phyloP scores from a whole-genome alignment of 73 alveolate genomes.

The Paramecium primaurelia region DNA sequence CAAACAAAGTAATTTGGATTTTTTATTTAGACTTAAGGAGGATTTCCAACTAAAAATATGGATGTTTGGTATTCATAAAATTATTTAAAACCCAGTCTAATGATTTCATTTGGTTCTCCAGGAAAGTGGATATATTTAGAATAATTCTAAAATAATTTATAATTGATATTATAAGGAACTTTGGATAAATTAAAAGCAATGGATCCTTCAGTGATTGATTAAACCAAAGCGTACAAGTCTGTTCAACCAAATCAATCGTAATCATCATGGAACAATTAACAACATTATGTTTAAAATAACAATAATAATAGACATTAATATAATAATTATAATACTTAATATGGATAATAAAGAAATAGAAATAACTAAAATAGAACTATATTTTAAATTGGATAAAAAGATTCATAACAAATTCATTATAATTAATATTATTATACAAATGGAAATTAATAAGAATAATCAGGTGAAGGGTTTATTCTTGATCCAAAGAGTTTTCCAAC shows the following conservation, averaged over 20 bases:
- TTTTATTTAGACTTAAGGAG: conserved; percentile 30
- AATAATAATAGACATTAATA: not conserved
- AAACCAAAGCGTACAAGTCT: not conserved
- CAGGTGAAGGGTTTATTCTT: conserved; percentile 3
- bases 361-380: not conserved
- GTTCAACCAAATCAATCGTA: not conserved
- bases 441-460: not conserved
- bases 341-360: conserved; percentile 3
- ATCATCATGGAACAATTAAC: not conserved
- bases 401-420: not conserved
- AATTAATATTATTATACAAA: not conserved
- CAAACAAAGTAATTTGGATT: conserved; percentile 12
- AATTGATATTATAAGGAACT: not conserved
- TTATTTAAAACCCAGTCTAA: not conserved
- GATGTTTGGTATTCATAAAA: not conserved
- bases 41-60: conserved; percentile 4
- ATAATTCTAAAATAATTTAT: not conserved
- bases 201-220: not conserved
- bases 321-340: not conserved
- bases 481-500: conserved; percentile 20
- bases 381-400: not conserved
- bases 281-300: not conserved
- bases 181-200: not conserved
- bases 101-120: not conserved
- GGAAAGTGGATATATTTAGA: conserved; percentile 1